Evolutionary conservation across 202 grass and related monocot species (phyloP).

Genomic region (Zoysia matrella): DNA sequence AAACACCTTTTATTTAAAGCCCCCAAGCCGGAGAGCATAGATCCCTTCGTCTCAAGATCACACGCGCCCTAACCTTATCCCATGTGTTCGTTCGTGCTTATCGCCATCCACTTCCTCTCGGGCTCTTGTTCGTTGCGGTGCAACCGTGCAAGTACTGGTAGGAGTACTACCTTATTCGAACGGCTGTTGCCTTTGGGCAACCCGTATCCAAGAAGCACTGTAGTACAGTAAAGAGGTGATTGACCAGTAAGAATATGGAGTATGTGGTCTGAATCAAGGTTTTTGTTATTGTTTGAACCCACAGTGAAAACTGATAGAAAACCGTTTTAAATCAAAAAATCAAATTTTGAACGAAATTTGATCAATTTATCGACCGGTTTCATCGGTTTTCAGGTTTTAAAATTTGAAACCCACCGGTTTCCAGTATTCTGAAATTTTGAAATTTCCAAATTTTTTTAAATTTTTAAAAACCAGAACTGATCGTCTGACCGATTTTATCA

Average conservation of each 20-base stretch:
- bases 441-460: too few relatives aligned
- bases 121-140: conserved; percentile 7
- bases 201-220: conserved; percentile 8
- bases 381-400: too few relatives aligned
- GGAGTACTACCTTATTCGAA: not conserved
- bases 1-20: conserved; percentile 50
- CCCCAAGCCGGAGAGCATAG: conserved; percentile 24
- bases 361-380: too few relatives aligned
- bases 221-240: not conserved
- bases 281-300: too few relatives aligned
- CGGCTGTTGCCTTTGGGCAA: conserved; percentile 10
- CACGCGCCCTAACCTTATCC: conserved; percentile 40
- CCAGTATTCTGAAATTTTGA: too few relatives aligned
- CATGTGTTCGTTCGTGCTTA: not conserved
- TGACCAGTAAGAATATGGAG: conserved; percentile 9
- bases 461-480: too few relatives aligned
- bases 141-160: not conserved
- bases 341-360: too few relatives aligned
- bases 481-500: too few relatives aligned
- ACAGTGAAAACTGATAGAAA: too few relatives aligned
- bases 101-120: not conserved
- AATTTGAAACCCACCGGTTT: too few relatives aligned
- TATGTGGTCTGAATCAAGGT: not conserved
- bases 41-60: conserved; percentile 31
- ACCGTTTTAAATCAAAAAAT: too few relatives aligned